These are phyloP conservation scores for Cruciata laevipes DNA, from an alignment of 257 asterid genomes.

Conservation along the genomic window DNA sequence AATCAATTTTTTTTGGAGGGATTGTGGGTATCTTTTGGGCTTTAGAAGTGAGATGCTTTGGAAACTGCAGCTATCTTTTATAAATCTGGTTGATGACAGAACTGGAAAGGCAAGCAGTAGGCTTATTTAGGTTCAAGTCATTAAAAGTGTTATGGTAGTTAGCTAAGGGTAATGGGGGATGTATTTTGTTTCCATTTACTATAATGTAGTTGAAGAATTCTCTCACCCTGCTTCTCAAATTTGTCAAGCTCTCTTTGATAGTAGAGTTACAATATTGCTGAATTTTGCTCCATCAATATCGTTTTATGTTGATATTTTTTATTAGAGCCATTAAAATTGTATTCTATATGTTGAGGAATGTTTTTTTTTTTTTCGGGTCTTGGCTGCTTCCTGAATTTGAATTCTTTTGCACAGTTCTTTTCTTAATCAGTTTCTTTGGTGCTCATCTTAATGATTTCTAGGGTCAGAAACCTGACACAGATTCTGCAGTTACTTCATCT, in stretches of 20 bases:
- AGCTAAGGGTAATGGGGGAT: not conserved
- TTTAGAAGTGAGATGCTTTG: not conserved
- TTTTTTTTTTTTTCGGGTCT: not conserved
- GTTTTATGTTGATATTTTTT: no score
- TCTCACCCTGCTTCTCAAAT: not conserved
- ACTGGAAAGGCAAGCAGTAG: not conserved
- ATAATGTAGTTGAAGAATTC: not conserved
- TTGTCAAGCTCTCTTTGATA: not conserved
- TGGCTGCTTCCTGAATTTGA: not conserved
- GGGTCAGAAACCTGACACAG: constrained; percentile 91
- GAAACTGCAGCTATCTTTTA: not conserved
- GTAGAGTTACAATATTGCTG: not conserved
- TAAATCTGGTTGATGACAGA: not conserved
- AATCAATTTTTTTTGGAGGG: not conserved
- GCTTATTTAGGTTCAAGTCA: not conserved
- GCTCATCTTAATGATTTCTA: constrained; percentile 21
- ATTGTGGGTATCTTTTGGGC: not conserved
- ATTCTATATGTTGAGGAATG: not conserved
- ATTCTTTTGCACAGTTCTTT: not conserved
- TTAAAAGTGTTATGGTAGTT: not conserved
- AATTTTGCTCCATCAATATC: not conserved
- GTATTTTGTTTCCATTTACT: not conserved
- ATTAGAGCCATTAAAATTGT: no score
- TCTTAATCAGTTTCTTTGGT: not conserved
- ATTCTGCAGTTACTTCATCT: constrained; percentile 88